phyloP scores from a whole-genome alignment of 2,329 filamentous ascomycete species.

The Claviceps sp. region DNA sequence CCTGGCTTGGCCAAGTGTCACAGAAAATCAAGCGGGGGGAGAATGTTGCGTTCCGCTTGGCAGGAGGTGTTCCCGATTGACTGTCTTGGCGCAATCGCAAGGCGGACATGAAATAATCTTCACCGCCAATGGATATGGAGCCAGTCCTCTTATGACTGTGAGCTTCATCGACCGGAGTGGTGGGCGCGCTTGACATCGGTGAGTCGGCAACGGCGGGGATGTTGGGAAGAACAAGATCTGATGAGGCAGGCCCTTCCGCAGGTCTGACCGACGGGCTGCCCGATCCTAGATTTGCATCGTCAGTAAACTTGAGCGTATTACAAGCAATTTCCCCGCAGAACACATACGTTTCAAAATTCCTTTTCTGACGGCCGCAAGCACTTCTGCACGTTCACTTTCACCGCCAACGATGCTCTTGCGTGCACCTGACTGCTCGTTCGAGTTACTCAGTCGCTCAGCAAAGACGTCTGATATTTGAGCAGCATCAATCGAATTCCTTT shows the following conservation, averaged over 20 bases:
- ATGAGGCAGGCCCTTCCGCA: constrained; percentile 35
- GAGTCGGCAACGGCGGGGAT: constrained; percentile 59
- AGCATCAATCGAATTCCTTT: constrained; percentile 68
- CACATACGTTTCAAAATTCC: constrained; percentile 80
- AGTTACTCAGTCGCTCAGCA: constrained; percentile 40
- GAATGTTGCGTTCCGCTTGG: constrained; percentile 59
- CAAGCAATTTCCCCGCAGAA: not conserved
- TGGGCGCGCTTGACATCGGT: constrained; percentile 73
- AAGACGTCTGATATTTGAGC: constrained; percentile 30
- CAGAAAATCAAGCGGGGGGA: constrained; percentile 90
- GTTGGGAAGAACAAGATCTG: constrained; percentile 42
- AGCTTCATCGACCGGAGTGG: constrained; percentile 71
- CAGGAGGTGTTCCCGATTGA: constrained; percentile 68
- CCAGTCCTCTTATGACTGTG: constrained; percentile 53
- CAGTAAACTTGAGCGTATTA: not conserved
- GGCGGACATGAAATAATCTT: constrained; percentile 81
- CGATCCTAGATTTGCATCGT: constrained; percentile 32
- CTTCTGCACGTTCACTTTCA: constrained; percentile 80
- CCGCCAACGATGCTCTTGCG: constrained; percentile 86
- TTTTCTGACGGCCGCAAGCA: constrained; percentile 83
- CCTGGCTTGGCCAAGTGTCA: constrained; percentile 89
- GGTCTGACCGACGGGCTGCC: constrained; percentile 54
- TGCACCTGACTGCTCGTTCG: constrained; percentile 46
- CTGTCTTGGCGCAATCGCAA: constrained; percentile 61
- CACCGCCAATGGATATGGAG: constrained; percentile 61